Evolutionary conservation across 768 basidiomycete genomes (phyloP).

Genomic region (Lentinula sp.): DNA sequence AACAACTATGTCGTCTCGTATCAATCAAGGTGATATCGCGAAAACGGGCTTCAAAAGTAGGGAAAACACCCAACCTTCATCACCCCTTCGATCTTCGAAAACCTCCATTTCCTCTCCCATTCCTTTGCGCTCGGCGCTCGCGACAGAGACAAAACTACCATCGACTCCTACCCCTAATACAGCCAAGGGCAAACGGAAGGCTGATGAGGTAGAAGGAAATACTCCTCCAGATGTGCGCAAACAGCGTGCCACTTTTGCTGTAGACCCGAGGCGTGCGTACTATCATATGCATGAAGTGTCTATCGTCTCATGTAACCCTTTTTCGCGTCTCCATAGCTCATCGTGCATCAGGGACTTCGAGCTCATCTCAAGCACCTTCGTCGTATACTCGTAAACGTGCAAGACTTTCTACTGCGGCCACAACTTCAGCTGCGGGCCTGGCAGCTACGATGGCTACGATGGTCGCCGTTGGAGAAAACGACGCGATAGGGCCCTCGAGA

Average conservation of each 20-base stretch:
- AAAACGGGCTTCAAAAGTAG: neutral
- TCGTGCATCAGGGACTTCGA: constrained; percentile 41
- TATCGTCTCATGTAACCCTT: neutral
- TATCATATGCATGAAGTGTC: constrained; percentile 35
- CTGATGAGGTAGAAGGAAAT: constrained; percentile 56
- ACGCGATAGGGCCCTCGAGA: constrained; percentile 25
- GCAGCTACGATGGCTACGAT: constrained; percentile 20
- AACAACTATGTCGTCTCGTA: neutral
- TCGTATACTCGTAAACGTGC: constrained; percentile 71
- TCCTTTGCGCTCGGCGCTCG: neutral
- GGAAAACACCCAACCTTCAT: neutral
- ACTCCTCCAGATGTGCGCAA: constrained; percentile 58
- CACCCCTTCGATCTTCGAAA: neutral
- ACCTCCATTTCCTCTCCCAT: neutral
- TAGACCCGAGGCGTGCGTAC: constrained; percentile 54
- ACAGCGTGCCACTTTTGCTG: constrained; percentile 55
- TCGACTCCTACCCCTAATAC: constrained; percentile 17
- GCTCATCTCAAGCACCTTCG: constrained; percentile 58
- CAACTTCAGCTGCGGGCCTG: constrained; percentile 3
- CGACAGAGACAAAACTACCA: constrained; percentile 21
- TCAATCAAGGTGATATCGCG: neutral
- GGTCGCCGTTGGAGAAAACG: constrained; percentile 23
- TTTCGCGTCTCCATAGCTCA: constrained; percentile 31
- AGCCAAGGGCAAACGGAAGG: constrained; percentile 62
- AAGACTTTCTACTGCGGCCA: constrained; percentile 34